Conservation (phyloP, 192 early-diverging fungal species). For the Coemansia sp. region DNA sequence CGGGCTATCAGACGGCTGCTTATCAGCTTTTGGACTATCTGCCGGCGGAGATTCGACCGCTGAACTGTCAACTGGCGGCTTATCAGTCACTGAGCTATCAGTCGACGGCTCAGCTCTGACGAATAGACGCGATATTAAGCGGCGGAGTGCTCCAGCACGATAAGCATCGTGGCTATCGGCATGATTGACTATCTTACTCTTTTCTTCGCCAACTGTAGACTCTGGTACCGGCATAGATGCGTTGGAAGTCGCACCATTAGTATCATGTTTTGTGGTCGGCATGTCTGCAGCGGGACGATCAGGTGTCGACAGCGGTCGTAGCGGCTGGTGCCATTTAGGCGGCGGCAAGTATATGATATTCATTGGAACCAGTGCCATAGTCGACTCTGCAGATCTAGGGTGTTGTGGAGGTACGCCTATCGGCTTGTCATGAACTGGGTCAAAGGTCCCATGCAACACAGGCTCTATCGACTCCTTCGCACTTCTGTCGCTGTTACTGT, state of each 20-base stretch:
- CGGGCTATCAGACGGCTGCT: not conserved
- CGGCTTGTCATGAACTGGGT: slow-evolving; percentile 16
- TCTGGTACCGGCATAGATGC: not conserved
- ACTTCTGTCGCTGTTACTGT: not conserved
- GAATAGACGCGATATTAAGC: not conserved
- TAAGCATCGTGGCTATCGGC: not conserved
- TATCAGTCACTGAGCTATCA: not conserved
- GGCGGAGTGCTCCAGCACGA: not conserved
- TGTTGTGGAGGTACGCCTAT: slow-evolving; percentile 8
- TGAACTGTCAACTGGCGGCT: not conserved
- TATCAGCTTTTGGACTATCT: not conserved
- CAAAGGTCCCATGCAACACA: slow-evolving; percentile 20
- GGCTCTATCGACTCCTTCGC: slow-evolving; percentile 28
- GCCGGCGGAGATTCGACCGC: not conserved
- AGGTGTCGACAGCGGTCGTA: slow-evolving; percentile 2
- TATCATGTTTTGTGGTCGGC: not conserved
- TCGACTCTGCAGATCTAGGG: not conserved
- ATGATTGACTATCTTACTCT: not conserved
- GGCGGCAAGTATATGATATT: slow-evolving; percentile 50
- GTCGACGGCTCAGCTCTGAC: not conserved
- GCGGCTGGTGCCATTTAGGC: slow-evolving; percentile 46
- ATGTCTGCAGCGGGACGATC: not conserved
- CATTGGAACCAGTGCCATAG: slow-evolving; percentile 39
- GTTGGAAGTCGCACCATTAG: not conserved
- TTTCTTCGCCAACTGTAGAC: not conserved